A percentile compares a stretch with the other conserved stretches of the same genome.
Conservation (phyloP, 768 basidiomycete species). For the Phaffia tasmanica region DNA sequence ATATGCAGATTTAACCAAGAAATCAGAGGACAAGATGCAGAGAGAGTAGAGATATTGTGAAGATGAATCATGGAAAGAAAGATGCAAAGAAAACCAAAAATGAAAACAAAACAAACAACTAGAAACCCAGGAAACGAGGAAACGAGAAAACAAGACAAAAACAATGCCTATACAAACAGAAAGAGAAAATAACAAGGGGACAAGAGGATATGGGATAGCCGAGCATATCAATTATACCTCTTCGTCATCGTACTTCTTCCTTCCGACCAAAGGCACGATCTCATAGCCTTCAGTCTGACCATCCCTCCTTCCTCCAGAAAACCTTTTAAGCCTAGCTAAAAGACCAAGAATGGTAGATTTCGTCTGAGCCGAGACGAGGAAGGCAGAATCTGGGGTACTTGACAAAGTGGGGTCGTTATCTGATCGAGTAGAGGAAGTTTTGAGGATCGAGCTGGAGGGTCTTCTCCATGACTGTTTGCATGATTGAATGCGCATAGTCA, state of each 20-base stretch:
- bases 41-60: too few species aligned
- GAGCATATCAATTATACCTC: background rate
- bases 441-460: conserved; percentile 22
- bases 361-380: background rate
- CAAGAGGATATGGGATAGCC: too few species aligned
- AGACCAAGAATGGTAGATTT: background rate
- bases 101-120: too few species aligned
- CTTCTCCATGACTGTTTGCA: conserved; percentile 19
- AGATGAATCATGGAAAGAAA: too few species aligned
- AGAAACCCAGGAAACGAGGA: too few species aligned
- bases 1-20: too few species aligned
- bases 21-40: too few species aligned
- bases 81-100: too few species aligned
- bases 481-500: background rate
- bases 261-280: conserved; percentile 15
- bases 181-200: too few species aligned
- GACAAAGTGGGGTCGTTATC: background rate
- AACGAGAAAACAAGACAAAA: too few species aligned
- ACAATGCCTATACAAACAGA: too few species aligned
- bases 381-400: background rate
- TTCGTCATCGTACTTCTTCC: conserved; percentile 9
- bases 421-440: conserved; percentile 5
- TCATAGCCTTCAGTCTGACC: conserved; percentile 5
- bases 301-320: background rate
- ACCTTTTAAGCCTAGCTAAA: background rate